Percentiles rank a stretch among this genome's conserved stretches.
Conservation (phyloP, 2,329 filamentous ascomycete species). For the Ceratocystis colombiana region DNA sequence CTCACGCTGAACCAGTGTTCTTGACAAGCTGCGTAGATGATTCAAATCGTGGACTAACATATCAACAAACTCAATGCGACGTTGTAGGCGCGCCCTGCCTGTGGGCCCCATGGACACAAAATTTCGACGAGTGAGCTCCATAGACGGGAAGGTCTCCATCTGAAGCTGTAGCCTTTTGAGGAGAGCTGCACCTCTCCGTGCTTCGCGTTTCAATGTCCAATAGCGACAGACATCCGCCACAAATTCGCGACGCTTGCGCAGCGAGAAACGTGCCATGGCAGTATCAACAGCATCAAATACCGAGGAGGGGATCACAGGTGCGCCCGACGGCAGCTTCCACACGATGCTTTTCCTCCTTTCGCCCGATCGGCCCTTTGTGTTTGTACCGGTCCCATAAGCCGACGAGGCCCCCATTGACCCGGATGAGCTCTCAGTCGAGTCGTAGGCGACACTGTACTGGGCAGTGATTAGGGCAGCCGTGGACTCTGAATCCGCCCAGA, state of each 20-base stretch:
- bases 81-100: slow-evolving; percentile 64
- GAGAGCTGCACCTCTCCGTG: slow-evolving; percentile 78
- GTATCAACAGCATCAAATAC: slow-evolving; percentile 79
- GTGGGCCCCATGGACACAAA: slow-evolving; percentile 89
- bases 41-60: slow-evolving; percentile 66
- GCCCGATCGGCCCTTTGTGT: slow-evolving; percentile 28
- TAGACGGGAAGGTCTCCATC: slow-evolving; percentile 91
- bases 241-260: slow-evolving; percentile 80
- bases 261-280: slow-evolving; percentile 68
- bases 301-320: slow-evolving; percentile 82
- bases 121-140: slow-evolving; percentile 91
- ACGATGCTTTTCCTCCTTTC: slow-evolving; percentile 23
- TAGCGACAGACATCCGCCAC: slow-evolving; percentile 90
- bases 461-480: slow-evolving; percentile 73
- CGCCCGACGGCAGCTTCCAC: slow-evolving; percentile 91
- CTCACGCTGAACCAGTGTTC: slow-evolving; percentile 65
- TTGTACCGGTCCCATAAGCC: not conserved
- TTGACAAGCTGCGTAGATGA: slow-evolving; percentile 59
- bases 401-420: not conserved
- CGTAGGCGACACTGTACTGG: slow-evolving; percentile 41
- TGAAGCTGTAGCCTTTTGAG: slow-evolving; percentile 89
- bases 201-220: slow-evolving; percentile 94
- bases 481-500: slow-evolving; percentile 85
- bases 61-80: slow-evolving; percentile 82
- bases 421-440: slow-evolving; percentile 12